Evolutionary conservation across 257 asterid species (phyloP).

Genomic region (Penstemon newberryi): DNA sequence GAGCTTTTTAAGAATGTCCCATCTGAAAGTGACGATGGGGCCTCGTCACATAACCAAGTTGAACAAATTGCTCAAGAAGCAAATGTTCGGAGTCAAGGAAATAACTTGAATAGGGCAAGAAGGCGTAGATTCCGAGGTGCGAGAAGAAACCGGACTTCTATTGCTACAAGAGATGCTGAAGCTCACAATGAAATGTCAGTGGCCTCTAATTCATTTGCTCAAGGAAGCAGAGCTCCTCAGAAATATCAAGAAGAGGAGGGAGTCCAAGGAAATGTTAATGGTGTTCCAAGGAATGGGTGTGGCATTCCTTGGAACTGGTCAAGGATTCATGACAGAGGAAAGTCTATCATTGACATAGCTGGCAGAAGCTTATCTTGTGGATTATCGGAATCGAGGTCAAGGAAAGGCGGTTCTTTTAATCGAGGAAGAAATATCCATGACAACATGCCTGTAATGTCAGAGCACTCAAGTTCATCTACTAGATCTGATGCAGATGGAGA

Average conservation of each 20-base stretch:
- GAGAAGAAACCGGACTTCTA: constrained; percentile 61
- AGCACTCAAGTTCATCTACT: constrained; percentile 65
- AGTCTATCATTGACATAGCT: constrained; percentile 83
- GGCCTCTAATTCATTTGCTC: constrained; percentile 80
- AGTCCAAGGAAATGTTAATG: constrained; percentile 40
- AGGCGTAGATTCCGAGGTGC: constrained; percentile 77
- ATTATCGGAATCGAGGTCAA: constrained; percentile 69
- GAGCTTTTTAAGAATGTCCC: constrained; percentile 56
- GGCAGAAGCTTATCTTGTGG: constrained; percentile 95
- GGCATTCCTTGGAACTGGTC: constrained; percentile 98
- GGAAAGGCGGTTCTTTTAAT: constrained; percentile 43
- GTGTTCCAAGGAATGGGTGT: constrained; percentile 72
- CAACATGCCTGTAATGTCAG: constrained; percentile 50
- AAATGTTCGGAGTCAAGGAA: constrained; percentile 36
- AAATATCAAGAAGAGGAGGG: constrained; percentile 43
- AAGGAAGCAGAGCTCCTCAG: constrained; percentile 39
- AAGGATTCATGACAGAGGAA: constrained; percentile 83
- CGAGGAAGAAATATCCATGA: constrained; percentile 42
- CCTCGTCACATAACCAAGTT: constrained; percentile 47
- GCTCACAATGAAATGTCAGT: constrained; percentile 75
- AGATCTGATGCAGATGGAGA: constrained; percentile 50
- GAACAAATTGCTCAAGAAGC: constrained; percentile 42
- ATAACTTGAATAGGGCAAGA: constrained; percentile 50
- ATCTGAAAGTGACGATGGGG: constrained; percentile 63
- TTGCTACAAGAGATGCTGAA: constrained; percentile 48